phyloP scores from a whole-genome alignment of 345 rosid species.

The Arabidopsis thaliana region TAIR10.1 NC_003071.7:12213501-12214000 shows the following conservation, averaged over 20 bases:
- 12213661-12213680: constrained; percentile 20
- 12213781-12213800: not conserved
- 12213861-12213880: constrained; percentile 21
- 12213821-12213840: constrained; percentile 1
- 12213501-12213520: not conserved
- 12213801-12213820: not conserved
- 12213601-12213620: constrained; percentile 26
- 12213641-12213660: constrained; percentile 15
- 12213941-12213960: constrained; percentile 91
- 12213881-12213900: constrained; percentile 81
- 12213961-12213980: constrained; percentile 96
- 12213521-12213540: constrained; percentile 20
- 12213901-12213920: constrained; percentile 99
- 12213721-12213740: not conserved
- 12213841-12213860: constrained; percentile 10
- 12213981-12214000: constrained; percentile 97
- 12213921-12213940: constrained; percentile 92
- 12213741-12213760: not conserved
- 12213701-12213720: constrained; percentile 3
- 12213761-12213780: constrained; percentile 1
- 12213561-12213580: constrained; percentile 24
- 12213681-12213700: constrained; percentile 2
- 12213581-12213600: constrained; percentile 15
- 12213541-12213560: constrained; percentile 4
- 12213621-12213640: constrained; percentile 16